phyloP scores from a whole-genome alignment of 1,284 basidiomycete genomes.

The Heimioporus punctisporus region DNA sequence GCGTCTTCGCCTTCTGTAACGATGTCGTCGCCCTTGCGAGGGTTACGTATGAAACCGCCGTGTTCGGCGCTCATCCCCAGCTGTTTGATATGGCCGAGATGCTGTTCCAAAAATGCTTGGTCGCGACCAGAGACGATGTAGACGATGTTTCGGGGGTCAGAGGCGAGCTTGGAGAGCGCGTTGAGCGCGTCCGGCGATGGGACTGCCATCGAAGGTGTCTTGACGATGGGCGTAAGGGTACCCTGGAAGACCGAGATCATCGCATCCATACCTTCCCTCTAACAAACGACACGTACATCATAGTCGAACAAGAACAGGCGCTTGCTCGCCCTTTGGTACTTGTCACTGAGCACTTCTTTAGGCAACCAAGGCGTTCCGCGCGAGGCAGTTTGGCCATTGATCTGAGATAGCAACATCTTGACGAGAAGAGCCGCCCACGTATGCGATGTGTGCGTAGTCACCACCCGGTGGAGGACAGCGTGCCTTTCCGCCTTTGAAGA shows the following conservation, averaged over 20 bases:
- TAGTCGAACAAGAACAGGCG: constrained; percentile 96
- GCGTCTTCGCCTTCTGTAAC: constrained; percentile 36
- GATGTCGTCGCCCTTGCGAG: constrained; percentile 26
- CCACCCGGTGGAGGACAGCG: constrained; percentile 77
- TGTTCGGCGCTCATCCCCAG: constrained; percentile 98
- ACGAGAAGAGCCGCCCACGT: constrained; percentile 95
- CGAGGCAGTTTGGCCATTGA: constrained; percentile 83
- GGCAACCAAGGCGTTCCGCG: constrained; percentile 90
- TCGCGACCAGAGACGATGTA: constrained; percentile 99
- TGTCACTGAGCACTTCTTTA: constrained; percentile 57
- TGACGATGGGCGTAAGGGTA: constrained; percentile 97
- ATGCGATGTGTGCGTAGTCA: constrained; percentile 94
- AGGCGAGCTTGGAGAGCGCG: constrained; percentile 73
- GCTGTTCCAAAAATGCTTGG: constrained; percentile 88
- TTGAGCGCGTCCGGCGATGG: constrained; percentile 80
- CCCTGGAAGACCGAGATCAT: constrained; percentile 51
- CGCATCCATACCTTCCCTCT: constrained; percentile 1
- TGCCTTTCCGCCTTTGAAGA: constrained; percentile 84
- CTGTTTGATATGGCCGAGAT: constrained; percentile 83
- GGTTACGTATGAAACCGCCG: constrained; percentile 89
- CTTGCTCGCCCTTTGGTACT: constrained; percentile 79
- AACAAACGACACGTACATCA: constrained; percentile 60
- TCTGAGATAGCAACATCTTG: constrained; percentile 86
- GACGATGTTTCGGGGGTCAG: constrained; percentile 88
- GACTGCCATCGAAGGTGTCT: constrained; percentile 87